These are phyloP conservation scores for Lichina pygmaea DNA, from an alignment of 495 filamentous ascomycete genomes.

Conservation along the genomic window DNA sequence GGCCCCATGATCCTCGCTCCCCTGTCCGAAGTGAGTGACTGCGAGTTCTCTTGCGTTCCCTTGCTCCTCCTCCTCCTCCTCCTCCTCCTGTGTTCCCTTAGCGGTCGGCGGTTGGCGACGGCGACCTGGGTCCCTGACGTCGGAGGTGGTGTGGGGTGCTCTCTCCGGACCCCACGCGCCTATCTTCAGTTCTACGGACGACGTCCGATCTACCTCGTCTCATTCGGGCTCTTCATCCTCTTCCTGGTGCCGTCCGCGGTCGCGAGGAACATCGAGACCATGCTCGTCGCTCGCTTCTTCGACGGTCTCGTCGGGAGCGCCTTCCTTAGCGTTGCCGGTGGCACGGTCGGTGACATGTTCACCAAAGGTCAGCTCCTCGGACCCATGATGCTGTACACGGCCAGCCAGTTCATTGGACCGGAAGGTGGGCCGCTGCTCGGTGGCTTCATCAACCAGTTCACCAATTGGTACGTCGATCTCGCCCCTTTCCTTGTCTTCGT, in stretches of 20 bases:
- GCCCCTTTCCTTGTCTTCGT: background rate
- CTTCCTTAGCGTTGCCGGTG: slow-evolving; percentile 74
- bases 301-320: slow-evolving; percentile 65
- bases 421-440: slow-evolving; percentile 23
- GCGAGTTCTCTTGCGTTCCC: background rate
- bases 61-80: too few species aligned
- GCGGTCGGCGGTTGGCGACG: too few species aligned
- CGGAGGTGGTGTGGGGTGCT: background rate
- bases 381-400: slow-evolving; percentile 63
- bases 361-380: slow-evolving; percentile 39
- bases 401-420: slow-evolving; percentile 52
- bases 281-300: slow-evolving; percentile 64
- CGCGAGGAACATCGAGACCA: slow-evolving; percentile 55
- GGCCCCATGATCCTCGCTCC: slow-evolving; percentile 48
- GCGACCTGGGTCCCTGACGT: too few species aligned
- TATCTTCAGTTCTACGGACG: slow-evolving; percentile 60
- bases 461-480: slow-evolving; percentile 27
- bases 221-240: slow-evolving; percentile 54
- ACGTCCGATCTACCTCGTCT: slow-evolving; percentile 54
- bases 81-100: too few species aligned
- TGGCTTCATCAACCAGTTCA: slow-evolving; percentile 55
- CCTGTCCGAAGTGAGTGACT: slow-evolving; percentile 23
- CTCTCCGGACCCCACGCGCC: slow-evolving; percentile 4
- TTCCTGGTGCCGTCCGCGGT: slow-evolving; percentile 78
- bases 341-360: slow-evolving; percentile 81